A percentile compares a stretch with the other conserved stretches of the same genome.
Conservation (phyloP, 2,329 filamentous ascomycete species). For the Thielaviopsis musarum region DNA sequence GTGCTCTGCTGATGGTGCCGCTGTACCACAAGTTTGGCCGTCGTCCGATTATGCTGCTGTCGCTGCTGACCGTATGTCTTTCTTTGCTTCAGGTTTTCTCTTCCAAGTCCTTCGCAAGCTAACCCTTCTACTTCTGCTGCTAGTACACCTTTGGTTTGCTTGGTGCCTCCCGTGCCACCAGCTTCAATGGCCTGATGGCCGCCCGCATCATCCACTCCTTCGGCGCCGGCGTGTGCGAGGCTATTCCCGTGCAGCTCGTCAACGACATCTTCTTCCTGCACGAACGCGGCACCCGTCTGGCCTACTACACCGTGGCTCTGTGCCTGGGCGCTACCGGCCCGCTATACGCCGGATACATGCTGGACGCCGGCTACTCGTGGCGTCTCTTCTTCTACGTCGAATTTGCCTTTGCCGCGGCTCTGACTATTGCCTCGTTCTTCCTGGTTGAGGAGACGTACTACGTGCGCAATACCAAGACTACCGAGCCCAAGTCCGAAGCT, state of each 20-base stretch:
- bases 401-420: conserved; percentile 27
- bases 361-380: conserved; percentile 40
- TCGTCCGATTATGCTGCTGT: conserved; percentile 26
- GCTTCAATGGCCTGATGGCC: conserved; percentile 23
- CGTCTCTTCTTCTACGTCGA: conserved; percentile 44
- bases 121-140: neutral
- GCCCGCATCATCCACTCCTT: conserved; percentile 24
- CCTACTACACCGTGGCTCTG: conserved; percentile 42
- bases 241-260: conserved; percentile 28
- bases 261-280: conserved; percentile 31
- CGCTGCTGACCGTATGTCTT: conserved; percentile 20
- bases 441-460: conserved; percentile 39
- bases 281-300: conserved; percentile 34
- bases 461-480: conserved; percentile 14
- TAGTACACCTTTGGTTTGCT: conserved; percentile 26
- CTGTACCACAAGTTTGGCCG: conserved; percentile 34
- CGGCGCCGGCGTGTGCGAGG: conserved; percentile 27
- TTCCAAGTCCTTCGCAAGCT: neutral
- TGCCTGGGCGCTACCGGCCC: conserved; percentile 39
- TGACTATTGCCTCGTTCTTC: conserved; percentile 25
- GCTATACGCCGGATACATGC: conserved; percentile 44
- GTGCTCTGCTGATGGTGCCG: conserved; percentile 35
- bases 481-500: neutral
- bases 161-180: conserved; percentile 21
- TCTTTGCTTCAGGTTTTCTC: neutral